Evolutionary conservation across 345 rosid genomes (phyloP), one percentile per base, ranked within the genome.

Genomic region (Citrus australasica): DNA sequence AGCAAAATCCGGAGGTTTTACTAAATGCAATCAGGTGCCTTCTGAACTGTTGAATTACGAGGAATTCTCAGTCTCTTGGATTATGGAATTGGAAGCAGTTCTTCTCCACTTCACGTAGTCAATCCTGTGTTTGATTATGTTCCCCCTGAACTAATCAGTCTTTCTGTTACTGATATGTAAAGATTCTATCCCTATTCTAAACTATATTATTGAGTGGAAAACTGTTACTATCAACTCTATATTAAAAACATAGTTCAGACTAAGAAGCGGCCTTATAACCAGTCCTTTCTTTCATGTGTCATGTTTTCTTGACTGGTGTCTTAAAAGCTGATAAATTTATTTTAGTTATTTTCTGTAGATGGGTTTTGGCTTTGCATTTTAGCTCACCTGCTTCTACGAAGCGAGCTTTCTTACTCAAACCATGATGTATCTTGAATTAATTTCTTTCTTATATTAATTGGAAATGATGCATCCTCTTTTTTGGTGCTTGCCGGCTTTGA

Each of bases 81-180:
- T 75, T 71, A 69, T 76, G 84, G 85, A 69, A 69, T 67, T 24
- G 78, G 77, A 73, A 24, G n/a, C 7, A 78, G 87, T 4, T 75
- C 86, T 58, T 82, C 87, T 67, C 85, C 72, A 55, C 86, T 87
- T 78, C 82, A 84, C 40, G 87, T 83, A 40, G 87, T 82, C 73
- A 85, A 85, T 77, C 88, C 86, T 62, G 67, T 80, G 24, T 82
- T 87, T 63, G 88, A 87, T 81, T 85, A 80, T 76, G 84, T 87
- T 22, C 87, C 87, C 4, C 86, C 85, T 0, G 79, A 81, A 74
- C 83, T 82, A 53, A 76, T 85, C 72, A 84, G 84, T 79, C 85
- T 83, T 71, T 84, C 84, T 65, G 81, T 87, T 65, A 82, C 86
- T 56, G 87, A 84, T 64, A 78, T 68, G 87, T 62, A 74, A 74